Conservation (phyloP, 257 asterid genomes). For the Knoxia roxburghii region DNA sequence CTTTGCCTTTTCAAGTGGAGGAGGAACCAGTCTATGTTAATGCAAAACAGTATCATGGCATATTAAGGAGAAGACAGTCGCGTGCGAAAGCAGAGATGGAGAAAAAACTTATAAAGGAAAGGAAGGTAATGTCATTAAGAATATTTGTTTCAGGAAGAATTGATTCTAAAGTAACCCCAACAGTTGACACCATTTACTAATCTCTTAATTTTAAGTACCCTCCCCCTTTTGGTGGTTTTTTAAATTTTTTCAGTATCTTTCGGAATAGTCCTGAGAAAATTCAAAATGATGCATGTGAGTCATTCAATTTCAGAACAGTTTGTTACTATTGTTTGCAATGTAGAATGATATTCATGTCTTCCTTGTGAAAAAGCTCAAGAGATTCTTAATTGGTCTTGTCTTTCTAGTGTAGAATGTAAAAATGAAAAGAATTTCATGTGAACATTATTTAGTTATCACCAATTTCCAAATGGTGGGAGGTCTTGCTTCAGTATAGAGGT, state of each 20-base stretch:
- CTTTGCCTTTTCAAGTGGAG: conserved; percentile 74
- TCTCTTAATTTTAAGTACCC: not conserved
- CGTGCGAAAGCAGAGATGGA: conserved; percentile 82
- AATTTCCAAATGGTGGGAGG: not conserved
- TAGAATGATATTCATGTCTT: not conserved
- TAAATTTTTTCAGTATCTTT: too few species aligned
- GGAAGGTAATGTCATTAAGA: conserved; percentile 44
- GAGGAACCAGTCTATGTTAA: conserved; percentile 83
- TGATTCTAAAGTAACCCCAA: not conserved
- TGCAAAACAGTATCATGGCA: conserved; percentile 80
- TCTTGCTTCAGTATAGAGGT: not conserved
- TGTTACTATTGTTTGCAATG: not conserved
- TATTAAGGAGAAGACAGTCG: conserved; percentile 68
- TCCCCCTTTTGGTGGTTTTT: not conserved
- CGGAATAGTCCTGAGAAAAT: not conserved
- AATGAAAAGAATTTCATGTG: not conserved
- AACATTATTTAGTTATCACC: not conserved
- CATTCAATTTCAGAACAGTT: not conserved
- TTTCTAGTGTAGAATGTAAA: not conserved
- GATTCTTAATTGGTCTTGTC: not conserved
- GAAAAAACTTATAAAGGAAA: conserved; percentile 52
- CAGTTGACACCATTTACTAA: not conserved
- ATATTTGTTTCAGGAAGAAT: not conserved
- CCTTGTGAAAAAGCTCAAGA: not conserved
- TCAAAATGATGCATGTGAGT: not conserved